phyloP scores from a whole-genome alignment of 768 basidiomycete species.

The Boletus rufocinnamomeus region DNA sequence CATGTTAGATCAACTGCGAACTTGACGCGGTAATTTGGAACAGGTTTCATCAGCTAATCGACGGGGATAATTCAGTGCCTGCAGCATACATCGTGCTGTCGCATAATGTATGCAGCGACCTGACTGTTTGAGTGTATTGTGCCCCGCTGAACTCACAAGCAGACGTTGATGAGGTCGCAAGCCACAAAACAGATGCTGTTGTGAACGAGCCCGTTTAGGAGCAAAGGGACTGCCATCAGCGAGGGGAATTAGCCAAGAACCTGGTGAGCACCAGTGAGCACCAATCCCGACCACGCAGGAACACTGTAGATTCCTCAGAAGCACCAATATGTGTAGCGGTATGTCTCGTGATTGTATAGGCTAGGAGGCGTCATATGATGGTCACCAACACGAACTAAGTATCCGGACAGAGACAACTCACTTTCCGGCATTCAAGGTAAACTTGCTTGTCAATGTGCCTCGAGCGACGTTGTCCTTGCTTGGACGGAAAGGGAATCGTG shows the following conservation, averaged over 20 bases:
- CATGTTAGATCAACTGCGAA: too few relatives aligned
- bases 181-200: too few relatives aligned
- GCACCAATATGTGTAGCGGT: background rate
- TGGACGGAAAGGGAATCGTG: conserved; percentile 62
- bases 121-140: background rate
- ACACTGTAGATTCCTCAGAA: too few relatives aligned
- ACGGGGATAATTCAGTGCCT: background rate
- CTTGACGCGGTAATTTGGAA: too few relatives aligned
- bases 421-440: conserved; percentile 55
- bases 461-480: conserved; percentile 53
- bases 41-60: background rate
- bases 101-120: background rate
- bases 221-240: background rate
- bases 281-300: too few relatives aligned
- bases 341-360: too few relatives aligned
- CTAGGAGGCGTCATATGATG: too few relatives aligned
- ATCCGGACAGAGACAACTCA: too few relatives aligned
- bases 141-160: background rate
- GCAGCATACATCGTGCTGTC: background rate
- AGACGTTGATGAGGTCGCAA: background rate
- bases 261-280: too few relatives aligned
- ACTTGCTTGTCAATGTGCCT: conserved; percentile 52
- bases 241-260: too few relatives aligned
- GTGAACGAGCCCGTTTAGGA: background rate
- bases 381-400: too few relatives aligned